phyloP scores from a whole-genome alignment of 2,329 filamentous ascomycete species.

The Leptographium lundbergii region DNA sequence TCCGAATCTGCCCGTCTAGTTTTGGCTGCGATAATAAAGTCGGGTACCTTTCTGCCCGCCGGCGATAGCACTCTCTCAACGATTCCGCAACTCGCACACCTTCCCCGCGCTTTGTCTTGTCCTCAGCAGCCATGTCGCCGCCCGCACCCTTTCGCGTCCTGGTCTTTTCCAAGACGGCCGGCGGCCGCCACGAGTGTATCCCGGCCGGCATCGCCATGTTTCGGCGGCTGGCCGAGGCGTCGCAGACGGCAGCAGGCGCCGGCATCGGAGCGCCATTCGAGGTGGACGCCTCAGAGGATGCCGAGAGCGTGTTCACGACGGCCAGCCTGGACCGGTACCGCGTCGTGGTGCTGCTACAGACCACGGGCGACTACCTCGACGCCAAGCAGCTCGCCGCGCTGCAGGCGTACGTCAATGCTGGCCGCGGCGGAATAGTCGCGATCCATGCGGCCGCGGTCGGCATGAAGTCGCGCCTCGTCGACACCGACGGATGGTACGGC shows the following conservation, averaged over 20 bases:
- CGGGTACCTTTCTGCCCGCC: not conserved
- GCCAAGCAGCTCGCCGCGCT: constrained; percentile 20
- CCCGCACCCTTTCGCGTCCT: constrained; percentile 19
- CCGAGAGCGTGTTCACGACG: constrained; percentile 17
- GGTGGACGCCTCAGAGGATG: constrained; percentile 24
- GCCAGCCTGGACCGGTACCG: constrained; percentile 19
- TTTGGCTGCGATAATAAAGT: not conserved
- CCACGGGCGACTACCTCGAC: constrained; percentile 24
- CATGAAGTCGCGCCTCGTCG: constrained; percentile 13
- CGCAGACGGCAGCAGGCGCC: not conserved
- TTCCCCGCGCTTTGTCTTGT: not conserved
- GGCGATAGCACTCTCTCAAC: not conserved
- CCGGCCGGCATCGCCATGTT: constrained; percentile 22
- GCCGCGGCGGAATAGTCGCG: constrained; percentile 24
- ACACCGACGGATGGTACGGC: constrained; percentile 22
- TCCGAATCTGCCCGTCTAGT: not conserved
- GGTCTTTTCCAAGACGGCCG: constrained; percentile 25
- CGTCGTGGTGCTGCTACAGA: constrained; percentile 26
- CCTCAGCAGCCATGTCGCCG: not conserved
- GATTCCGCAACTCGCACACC: not conserved
- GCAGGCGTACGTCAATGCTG: constrained; percentile 19
- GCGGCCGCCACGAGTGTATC: constrained; percentile 27
- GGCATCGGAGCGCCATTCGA: constrained; percentile 16
- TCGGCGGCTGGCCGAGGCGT: constrained; percentile 15
- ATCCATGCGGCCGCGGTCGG: constrained; percentile 26